Evolutionary conservation across 169 alveolate species (phyloP), one percentile per base, ranked within the genome.

Genomic region (Plasmodium falciparum): DNA sequence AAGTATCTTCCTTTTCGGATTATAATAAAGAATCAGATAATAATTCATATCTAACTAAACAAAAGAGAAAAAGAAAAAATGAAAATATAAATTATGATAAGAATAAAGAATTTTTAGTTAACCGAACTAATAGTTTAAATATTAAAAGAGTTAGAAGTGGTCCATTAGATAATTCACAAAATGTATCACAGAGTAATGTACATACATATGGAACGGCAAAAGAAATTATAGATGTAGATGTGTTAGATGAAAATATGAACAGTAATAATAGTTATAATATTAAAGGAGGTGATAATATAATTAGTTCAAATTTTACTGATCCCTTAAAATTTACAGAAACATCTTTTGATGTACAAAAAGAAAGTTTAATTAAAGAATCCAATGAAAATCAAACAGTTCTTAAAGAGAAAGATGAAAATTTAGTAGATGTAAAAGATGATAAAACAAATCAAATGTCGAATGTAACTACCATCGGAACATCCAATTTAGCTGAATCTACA

Each of bases 51-150:
- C 7, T 24, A 4, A 45, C 29, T 11, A 39, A 54, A 13, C 70
- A 78, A 4, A 78, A 43, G 15, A 29, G 43, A 13, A 67, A 49
- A 17, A 67, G 67, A 7, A 20, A 11, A 11, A 39, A 39, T 39
- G 47, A 39, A 39, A 39, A 39, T 39, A 39, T 39, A 39, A 78
- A 26, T 66, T 69, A 33, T 17, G 17, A 20, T 26, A 78, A 65
- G 24, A 29, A 66, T n/a, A 78, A 65, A 52, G 66, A 78, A 59
- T 78, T 78, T 65, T 52, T 59, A n/a, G 45, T 78, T 45, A 78
- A 33, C 59, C 29, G 89, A 49, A 65, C 78, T n/a, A 78, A 78
- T 6, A 78, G 89, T 65, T 54, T 78, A 61, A 78, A 66, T 47
- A 49, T 78, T 17, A 52, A 66, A 65, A 29, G 65, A 26, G 62